These are phyloP conservation scores for Aspergillus affinis DNA, from an alignment of 495 filamentous ascomycete species.

Conservation along the genomic window DNA sequence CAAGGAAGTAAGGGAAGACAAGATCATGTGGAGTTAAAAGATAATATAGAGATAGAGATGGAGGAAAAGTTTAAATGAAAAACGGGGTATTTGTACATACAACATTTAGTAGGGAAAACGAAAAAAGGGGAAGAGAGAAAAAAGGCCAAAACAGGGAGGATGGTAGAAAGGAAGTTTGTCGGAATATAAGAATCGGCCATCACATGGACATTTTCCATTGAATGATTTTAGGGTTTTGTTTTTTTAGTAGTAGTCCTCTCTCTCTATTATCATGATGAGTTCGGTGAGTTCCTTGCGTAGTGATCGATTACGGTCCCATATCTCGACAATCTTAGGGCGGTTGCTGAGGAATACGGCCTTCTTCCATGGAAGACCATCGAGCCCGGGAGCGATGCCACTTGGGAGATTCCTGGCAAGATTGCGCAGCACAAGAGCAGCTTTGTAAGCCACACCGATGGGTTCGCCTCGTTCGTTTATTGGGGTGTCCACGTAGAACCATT, in stretches of 20 bases:
- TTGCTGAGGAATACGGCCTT: slow-evolving; percentile 43
- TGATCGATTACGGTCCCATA: slow-evolving; percentile 45
- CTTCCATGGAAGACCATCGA: slow-evolving; percentile 41
- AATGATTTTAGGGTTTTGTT: slow-evolving; percentile 6
- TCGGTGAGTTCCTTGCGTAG: slow-evolving; percentile 46
- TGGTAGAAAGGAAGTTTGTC: slow-evolving; percentile 10
- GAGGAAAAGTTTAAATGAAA: slow-evolving; percentile 3
- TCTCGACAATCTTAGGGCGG: slow-evolving; percentile 42
- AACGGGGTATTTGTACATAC: slow-evolving; percentile 27
- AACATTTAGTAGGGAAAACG: slow-evolving; percentile 10
- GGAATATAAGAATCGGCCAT: background rate
- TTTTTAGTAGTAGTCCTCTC: slow-evolving; percentile 38
- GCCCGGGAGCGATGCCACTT: slow-evolving; percentile 31
- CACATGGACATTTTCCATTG: slow-evolving; percentile 6
- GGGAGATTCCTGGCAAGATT: slow-evolving; percentile 81
- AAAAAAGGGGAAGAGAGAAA: slow-evolving; percentile 10
- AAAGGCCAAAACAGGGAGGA: slow-evolving; percentile 17
- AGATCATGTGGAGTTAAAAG: slow-evolving; percentile 11
- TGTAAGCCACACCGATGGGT: slow-evolving; percentile 80
- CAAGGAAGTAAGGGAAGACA: background rate
- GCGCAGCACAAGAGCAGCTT: slow-evolving; percentile 79
- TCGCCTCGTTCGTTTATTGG: slow-evolving; percentile 77
- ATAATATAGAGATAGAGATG: slow-evolving; percentile 13
- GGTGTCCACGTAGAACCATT: slow-evolving; percentile 59
- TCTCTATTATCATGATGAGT: slow-evolving; percentile 46